Conservation (phyloP, 352 stramenopile genomes). For the Thraustotheca clavata region DNA sequence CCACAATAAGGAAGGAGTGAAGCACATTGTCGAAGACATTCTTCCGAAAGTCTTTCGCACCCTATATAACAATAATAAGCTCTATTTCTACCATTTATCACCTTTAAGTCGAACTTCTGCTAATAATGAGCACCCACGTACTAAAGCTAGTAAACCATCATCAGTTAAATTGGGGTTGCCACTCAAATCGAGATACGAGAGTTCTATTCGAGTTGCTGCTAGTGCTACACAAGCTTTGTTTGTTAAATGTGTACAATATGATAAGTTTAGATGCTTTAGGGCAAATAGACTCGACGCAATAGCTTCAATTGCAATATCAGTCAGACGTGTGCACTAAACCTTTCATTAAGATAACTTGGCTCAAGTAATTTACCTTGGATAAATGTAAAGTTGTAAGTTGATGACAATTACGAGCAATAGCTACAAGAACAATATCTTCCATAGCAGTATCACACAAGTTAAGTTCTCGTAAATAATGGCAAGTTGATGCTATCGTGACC, state of each 20-base stretch:
- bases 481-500: slow-evolving; percentile 22
- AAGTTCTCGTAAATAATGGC: slow-evolving; percentile 23
- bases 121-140: slow-evolving; percentile 33
- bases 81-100: neutral
- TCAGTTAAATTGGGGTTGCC: slow-evolving; percentile 57
- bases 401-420: slow-evolving; percentile 38
- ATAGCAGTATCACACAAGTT: slow-evolving; percentile 47
- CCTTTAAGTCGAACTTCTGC: slow-evolving; percentile 45
- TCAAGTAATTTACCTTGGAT: slow-evolving; percentile 34
- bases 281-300: slow-evolving; percentile 37
- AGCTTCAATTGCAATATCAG: slow-evolving; percentile 39
- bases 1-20: slow-evolving; percentile 16
- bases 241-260: slow-evolving; percentile 36
- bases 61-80: slow-evolving; percentile 13
- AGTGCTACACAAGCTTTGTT: slow-evolving; percentile 38
- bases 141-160: slow-evolving; percentile 32
- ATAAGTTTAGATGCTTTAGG: slow-evolving; percentile 32
- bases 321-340: slow-evolving; percentile 37
- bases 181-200: slow-evolving; percentile 41
- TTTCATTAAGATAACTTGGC: neutral
- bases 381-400: slow-evolving; percentile 42
- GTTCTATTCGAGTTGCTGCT: slow-evolving; percentile 33
- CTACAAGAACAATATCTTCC: slow-evolving; percentile 47
- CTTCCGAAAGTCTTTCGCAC: slow-evolving; percentile 46
- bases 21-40: slow-evolving; percentile 31